These are phyloP conservation scores for Spongospora subterranea DNA, from an alignment of 208 protist species.

Conservation along the genomic window DNA sequence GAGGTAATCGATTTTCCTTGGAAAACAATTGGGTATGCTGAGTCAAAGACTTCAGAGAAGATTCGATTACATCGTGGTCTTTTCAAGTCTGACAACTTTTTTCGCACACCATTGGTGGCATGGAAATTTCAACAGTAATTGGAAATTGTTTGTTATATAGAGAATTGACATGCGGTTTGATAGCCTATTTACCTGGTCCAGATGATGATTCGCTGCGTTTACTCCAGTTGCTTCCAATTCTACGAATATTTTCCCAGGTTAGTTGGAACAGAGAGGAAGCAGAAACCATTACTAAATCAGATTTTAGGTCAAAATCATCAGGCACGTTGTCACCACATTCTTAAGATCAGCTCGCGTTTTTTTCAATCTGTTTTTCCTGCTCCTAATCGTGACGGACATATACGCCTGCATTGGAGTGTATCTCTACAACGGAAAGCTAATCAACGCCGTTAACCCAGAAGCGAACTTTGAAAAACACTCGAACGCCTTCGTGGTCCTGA, in stretches of 20 bases:
- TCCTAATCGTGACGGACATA: constrained; percentile 13
- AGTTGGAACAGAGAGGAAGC: not conserved
- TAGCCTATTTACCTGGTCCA: not conserved
- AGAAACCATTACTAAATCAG: not conserved
- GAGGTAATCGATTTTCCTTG: not conserved
- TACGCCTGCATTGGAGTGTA: constrained; percentile 25
- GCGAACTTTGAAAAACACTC: not conserved
- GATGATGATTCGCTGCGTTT: not conserved
- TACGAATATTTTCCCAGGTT: constrained; percentile 48
- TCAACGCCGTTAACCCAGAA: not conserved
- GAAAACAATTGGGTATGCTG: too few species aligned
- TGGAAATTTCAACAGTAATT: too few species aligned
- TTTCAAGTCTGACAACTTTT: not conserved
- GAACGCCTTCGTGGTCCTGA: not conserved
- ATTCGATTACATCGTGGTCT: not conserved
- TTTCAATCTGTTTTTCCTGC: constrained; percentile 25
- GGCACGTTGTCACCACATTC: constrained; percentile 10
- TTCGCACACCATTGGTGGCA: too few species aligned
- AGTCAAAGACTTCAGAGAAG: too few species aligned
- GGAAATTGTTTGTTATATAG: too few species aligned
- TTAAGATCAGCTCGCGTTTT: constrained; percentile 8
- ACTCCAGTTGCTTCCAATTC: not conserved
- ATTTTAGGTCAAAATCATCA: constrained; percentile 36
- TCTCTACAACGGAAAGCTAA: not conserved
- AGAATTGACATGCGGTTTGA: too few species aligned